phyloP scores from a whole-genome alignment of 2,329 filamentous ascomycete genomes.

The Neofusicoccum cordaticola region DNA sequence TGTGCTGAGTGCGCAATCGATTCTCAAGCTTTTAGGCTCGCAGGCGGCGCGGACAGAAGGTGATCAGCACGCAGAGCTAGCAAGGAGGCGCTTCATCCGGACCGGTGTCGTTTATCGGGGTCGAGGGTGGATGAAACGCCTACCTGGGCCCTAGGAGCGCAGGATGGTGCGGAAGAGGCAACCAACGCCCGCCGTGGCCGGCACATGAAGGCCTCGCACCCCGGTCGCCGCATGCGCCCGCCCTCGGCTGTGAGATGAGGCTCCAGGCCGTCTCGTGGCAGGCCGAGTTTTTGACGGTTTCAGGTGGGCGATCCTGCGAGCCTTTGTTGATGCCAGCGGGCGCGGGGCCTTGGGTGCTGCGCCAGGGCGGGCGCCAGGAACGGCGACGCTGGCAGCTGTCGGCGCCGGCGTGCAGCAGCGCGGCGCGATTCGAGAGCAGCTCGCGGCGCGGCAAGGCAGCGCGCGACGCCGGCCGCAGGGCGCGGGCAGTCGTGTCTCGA shows the following conservation, averaged over 20 bases:
- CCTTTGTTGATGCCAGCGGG: slow-evolving; percentile 5
- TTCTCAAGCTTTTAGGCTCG: slow-evolving; percentile 12
- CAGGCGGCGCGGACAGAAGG: slow-evolving; percentile 1
- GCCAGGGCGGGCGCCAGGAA: not conserved
- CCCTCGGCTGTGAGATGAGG: slow-evolving; percentile 13
- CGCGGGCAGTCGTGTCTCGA: slow-evolving; percentile 9
- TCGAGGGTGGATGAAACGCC: slow-evolving; percentile 8
- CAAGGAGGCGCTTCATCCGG: slow-evolving; percentile 9
- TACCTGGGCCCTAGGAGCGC: not conserved
- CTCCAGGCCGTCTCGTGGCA: slow-evolving; percentile 11
- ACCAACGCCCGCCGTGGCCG: slow-evolving; percentile 3
- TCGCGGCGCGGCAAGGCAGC: not conserved
- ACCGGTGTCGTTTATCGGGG: slow-evolving; percentile 10
- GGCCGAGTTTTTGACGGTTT: slow-evolving; percentile 16
- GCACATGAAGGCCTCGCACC: slow-evolving; percentile 6
- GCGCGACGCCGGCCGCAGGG: slow-evolving; percentile 3
- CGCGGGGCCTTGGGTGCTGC: not conserved
- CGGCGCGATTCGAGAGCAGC: not conserved
- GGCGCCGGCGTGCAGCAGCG: not conserved
- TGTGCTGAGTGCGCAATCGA: not conserved
- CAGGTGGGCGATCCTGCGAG: slow-evolving; percentile 15
- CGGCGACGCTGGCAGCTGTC: not conserved
- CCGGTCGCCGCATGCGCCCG: slow-evolving; percentile 11
- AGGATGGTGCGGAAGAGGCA: slow-evolving; percentile 13
- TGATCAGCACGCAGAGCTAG: slow-evolving; percentile 12